Percentiles rank a stretch among this genome's conserved stretches.
These are phyloP conservation scores for Ceratobasidium theobromae DNA, from an alignment of 1,284 basidiomycete genomes.

Conservation along the genomic window DNA sequence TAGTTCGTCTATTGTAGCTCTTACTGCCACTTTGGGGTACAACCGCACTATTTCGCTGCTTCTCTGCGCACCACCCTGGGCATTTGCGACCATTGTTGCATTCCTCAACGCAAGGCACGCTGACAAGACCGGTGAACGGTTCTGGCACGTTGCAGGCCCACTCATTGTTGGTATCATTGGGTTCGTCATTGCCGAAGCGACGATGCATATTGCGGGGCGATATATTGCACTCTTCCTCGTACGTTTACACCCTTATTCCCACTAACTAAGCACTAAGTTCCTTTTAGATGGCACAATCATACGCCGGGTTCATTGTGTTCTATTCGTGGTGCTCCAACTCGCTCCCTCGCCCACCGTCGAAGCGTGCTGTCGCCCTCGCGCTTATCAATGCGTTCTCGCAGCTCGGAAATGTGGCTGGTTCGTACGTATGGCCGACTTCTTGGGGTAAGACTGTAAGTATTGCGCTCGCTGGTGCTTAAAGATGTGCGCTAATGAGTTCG, in stretches of 20 bases:
- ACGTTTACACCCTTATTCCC: slow-evolving; percentile 27
- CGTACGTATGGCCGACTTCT: slow-evolving; percentile 56
- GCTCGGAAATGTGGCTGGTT: slow-evolving; percentile 72
- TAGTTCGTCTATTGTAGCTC: slow-evolving; percentile 21
- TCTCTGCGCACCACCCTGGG: slow-evolving; percentile 76
- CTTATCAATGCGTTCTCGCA: slow-evolving; percentile 73
- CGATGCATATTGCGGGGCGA: slow-evolving; percentile 64
- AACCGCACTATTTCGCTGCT: slow-evolving; percentile 60
- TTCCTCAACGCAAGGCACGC: slow-evolving; percentile 55
- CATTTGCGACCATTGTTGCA: slow-evolving; percentile 54
- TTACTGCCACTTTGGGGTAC: slow-evolving; percentile 66
- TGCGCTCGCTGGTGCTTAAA: not conserved
- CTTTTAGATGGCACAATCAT: slow-evolving; percentile 68
- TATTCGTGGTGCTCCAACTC: slow-evolving; percentile 72
- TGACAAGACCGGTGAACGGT: slow-evolving; percentile 65
- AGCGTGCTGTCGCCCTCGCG: slow-evolving; percentile 75
- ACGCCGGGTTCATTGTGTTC: slow-evolving; percentile 67
- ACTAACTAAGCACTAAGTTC: not conserved
- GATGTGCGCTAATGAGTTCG: not conserved
- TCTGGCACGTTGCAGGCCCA: slow-evolving; percentile 60
- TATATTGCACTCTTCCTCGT: slow-evolving; percentile 64
- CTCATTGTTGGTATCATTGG: slow-evolving; percentile 65
- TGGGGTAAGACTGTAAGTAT: slow-evolving; percentile 45
- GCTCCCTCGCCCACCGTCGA: slow-evolving; percentile 65
- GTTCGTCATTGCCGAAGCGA: slow-evolving; percentile 70